A percentile compares a stretch with the other conserved stretches of the same genome.
phyloP scores from a whole-genome alignment of 345 rosid species.

The Lumnitzera racemosa region DNA sequence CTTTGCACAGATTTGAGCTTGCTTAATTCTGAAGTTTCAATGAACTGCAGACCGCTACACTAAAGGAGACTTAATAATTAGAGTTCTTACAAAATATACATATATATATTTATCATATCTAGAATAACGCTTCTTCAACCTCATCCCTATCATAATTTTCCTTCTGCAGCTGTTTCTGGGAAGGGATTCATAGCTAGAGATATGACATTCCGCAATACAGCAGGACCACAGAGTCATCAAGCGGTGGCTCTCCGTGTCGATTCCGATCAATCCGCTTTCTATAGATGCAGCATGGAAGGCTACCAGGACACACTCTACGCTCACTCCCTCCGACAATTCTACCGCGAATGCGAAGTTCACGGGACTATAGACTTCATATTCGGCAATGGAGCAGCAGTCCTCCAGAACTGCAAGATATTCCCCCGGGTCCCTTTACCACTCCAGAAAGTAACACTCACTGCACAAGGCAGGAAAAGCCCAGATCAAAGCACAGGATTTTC shows the following conservation, averaged over 20 bases:
- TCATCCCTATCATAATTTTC: no score
- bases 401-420: slow-evolving; percentile 68
- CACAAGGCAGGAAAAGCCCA: slow-evolving; percentile 67
- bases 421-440: slow-evolving; percentile 56
- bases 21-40: no score
- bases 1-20: no score
- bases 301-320: slow-evolving; percentile 84
- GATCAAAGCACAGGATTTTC: slow-evolving; percentile 73
- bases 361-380: slow-evolving; percentile 93
- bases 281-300: slow-evolving; percentile 70
- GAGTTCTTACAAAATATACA: no score
- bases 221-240: slow-evolving; percentile 66
- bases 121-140: no score
- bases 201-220: slow-evolving; percentile 75
- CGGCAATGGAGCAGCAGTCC: slow-evolving; percentile 74
- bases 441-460: slow-evolving; percentile 74
- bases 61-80: no score
- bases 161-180: slow-evolving; percentile 66
- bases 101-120: no score
- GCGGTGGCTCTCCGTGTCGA: slow-evolving; percentile 76
- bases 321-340: slow-evolving; percentile 83
- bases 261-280: slow-evolving; percentile 73
- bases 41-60: no score
- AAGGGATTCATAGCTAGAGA: slow-evolving; percentile 85
- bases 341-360: slow-evolving; percentile 61